Evolutionary conservation across 192 early-diverging fungal genomes (phyloP).

Genomic region (Ramicandelaber brevisporus): DNA sequence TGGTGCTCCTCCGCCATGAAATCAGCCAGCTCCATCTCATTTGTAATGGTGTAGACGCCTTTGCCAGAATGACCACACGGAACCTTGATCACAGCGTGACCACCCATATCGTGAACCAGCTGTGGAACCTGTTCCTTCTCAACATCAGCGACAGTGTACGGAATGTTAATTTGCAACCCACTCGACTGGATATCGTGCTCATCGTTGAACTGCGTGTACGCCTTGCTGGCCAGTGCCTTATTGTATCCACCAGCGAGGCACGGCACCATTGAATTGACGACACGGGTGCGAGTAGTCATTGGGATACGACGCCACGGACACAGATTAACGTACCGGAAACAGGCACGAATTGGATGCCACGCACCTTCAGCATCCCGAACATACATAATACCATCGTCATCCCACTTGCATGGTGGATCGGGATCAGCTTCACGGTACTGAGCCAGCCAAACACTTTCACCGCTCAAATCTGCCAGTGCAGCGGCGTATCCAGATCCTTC

Average conservation of each 20-base stretch:
- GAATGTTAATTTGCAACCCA: constrained; percentile 46
- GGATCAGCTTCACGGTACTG: constrained; percentile 46
- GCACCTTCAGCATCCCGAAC: constrained; percentile 32
- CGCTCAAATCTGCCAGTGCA: constrained; percentile 47
- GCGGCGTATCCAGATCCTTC: constrained; percentile 62
- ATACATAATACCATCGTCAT: constrained; percentile 42
- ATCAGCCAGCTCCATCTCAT: constrained; percentile 32
- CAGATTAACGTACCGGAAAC: constrained; percentile 70
- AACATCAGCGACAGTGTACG: constrained; percentile 70
- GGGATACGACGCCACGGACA: constrained; percentile 75
- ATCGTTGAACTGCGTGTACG: constrained; percentile 63
- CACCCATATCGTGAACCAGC: constrained; percentile 63
- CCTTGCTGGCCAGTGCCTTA: constrained; percentile 71
- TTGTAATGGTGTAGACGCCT: constrained; percentile 78
- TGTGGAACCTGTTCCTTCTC: constrained; percentile 54
- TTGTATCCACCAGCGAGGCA: constrained; percentile 72
- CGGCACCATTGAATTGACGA: constrained; percentile 58
- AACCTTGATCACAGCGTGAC: constrained; percentile 59
- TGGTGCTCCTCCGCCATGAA: constrained; percentile 56
- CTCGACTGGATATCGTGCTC: constrained; percentile 39
- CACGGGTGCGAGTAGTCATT: constrained; percentile 39
- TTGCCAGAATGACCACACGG: constrained; percentile 75
- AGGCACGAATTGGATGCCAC: constrained; percentile 67
- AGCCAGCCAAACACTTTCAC: constrained; percentile 53
- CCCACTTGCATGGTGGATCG: constrained; percentile 50